A percentile compares a stretch with the other conserved stretches of the same genome.
These are phyloP conservation scores for Penicillium cosmopolitanum DNA, from an alignment of 495 filamentous ascomycete species.

Conservation along the genomic window DNA sequence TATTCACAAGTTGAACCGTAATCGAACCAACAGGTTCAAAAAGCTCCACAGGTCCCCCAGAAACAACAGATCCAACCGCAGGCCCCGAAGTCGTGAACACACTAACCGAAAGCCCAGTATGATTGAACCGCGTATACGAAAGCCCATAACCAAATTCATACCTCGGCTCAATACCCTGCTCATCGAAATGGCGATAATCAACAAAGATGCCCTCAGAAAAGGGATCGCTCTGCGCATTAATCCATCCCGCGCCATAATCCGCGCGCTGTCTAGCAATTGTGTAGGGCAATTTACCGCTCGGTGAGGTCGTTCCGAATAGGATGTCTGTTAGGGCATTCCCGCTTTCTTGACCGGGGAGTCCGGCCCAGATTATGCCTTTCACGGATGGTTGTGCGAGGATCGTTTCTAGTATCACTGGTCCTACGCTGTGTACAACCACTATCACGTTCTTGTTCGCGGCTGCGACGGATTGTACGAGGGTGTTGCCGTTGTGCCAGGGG, in stretches of 20 bases:
- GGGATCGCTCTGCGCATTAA: slow-evolving; percentile 58
- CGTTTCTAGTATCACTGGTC: slow-evolving; percentile 48
- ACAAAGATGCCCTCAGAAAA: slow-evolving; percentile 68
- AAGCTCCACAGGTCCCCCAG: slow-evolving; percentile 61
- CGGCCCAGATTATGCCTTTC: slow-evolving; percentile 62
- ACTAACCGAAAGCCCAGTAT: slow-evolving; percentile 45
- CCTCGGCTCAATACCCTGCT: slow-evolving; percentile 57
- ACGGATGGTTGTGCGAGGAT: slow-evolving; percentile 59
- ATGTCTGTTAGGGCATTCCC: slow-evolving; percentile 59
- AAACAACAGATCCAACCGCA: slow-evolving; percentile 41
- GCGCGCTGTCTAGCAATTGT: slow-evolving; percentile 66
- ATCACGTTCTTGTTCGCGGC: slow-evolving; percentile 77
- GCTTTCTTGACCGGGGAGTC: slow-evolving; percentile 62
- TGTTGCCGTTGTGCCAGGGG: slow-evolving; percentile 38
- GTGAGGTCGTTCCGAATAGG: slow-evolving; percentile 62
- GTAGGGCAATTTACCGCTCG: slow-evolving; percentile 70
- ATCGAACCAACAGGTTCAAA: slow-evolving; percentile 59
- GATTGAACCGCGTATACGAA: slow-evolving; percentile 66
- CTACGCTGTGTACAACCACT: slow-evolving; percentile 71
- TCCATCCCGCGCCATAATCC: slow-evolving; percentile 61
- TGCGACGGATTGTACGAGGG: slow-evolving; percentile 41
- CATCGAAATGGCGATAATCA: slow-evolving; percentile 72
- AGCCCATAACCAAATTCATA: slow-evolving; percentile 73
- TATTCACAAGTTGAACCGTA: slow-evolving; percentile 52
- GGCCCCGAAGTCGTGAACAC: slow-evolving; percentile 32